Conservation (phyloP, 2,329 filamentous ascomycete genomes). For the Talaromyces piceae region DNA sequence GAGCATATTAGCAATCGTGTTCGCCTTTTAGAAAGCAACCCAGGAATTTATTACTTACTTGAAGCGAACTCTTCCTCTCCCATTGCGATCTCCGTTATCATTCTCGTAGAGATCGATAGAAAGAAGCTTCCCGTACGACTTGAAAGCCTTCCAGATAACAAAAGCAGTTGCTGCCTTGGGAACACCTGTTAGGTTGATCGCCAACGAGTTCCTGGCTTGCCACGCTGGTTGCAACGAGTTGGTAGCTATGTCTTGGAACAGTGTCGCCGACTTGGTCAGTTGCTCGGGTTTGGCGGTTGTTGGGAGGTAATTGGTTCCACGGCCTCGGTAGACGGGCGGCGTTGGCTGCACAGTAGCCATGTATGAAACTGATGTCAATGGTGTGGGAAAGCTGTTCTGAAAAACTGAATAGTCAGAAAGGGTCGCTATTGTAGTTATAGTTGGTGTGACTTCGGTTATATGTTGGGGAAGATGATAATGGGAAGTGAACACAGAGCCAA, state of each 20-base stretch:
- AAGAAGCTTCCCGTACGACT: slow-evolving; percentile 45
- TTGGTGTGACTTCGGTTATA: too few relatives aligned
- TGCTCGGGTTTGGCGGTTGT: neutral
- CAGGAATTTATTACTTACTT: slow-evolving; percentile 24
- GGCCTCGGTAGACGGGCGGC: neutral
- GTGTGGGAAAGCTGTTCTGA: neutral
- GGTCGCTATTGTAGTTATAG: too few relatives aligned
- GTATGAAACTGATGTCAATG: neutral
- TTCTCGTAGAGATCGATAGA: slow-evolving; percentile 51
- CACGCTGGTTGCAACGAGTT: slow-evolving; percentile 19
- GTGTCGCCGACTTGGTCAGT: neutral
- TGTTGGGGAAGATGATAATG: too few relatives aligned
- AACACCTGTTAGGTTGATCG: slow-evolving; percentile 28
- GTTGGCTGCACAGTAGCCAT: neutral
- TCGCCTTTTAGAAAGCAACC: neutral
- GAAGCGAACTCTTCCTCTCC: slow-evolving; percentile 48
- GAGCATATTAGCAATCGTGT: neutral
- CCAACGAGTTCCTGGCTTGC: slow-evolving; percentile 33
- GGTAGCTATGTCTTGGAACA: neutral
- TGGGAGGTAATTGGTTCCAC: neutral
- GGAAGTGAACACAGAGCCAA: too few relatives aligned
- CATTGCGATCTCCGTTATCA: slow-evolving; percentile 30
- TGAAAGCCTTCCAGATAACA: slow-evolving; percentile 47
- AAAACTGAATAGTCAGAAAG: neutral
- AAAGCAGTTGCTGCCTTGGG: slow-evolving; percentile 29